Base-by-base conservation (phyloP, 306 rosid species). In the Calophaca sinica region DNA sequence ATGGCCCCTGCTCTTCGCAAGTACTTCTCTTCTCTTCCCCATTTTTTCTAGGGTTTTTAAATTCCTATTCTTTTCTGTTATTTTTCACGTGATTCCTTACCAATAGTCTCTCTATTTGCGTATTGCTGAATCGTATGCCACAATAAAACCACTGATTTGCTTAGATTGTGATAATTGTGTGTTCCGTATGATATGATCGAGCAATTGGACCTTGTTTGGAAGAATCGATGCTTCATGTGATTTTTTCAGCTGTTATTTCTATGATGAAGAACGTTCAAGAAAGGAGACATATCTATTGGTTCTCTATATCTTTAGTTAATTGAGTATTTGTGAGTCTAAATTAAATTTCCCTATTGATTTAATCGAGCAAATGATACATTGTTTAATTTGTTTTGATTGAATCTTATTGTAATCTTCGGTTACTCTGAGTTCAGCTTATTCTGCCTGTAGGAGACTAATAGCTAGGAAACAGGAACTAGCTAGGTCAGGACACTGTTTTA, bases 1-100 rank as follows among this genome's bases (percentile, higher is more conserved):
- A 96, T 96, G 99, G 99, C 98, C 10, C 99, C 99, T 0, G 98
- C 99, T 29, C 98, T 96, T 78, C 99, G 99, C 89, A 96, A 81
- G 99, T 96, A 77, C 11, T 2, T 20, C 29, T 65, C 51, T 49
- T 38, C 4, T n/a, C n/a, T n/a, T n/a, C 42, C 11, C 33, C 61
- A 52, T 6, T 38, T 66, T 68, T 78, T 60, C 54, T 78, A 78
- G 76, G 76, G 82, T 70, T 70, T 68, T 69, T 38, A 7, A 32
- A 1, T 41, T 59, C 28, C 12, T 42, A 14, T 39, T 20, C 35
- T 50, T 70, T 33, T 7, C 7, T 58, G 0, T 10, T 58, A 3
- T n/a, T 29, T 45, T 44, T 1, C 5, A 11, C 44, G 10, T 26
- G 4, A 7, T 69, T 35, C 5, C n/a, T 67, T 57, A 42, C 7